phyloP scores from a whole-genome alignment of 768 basidiomycete genomes.

The Lactarius psammicola region DNA sequence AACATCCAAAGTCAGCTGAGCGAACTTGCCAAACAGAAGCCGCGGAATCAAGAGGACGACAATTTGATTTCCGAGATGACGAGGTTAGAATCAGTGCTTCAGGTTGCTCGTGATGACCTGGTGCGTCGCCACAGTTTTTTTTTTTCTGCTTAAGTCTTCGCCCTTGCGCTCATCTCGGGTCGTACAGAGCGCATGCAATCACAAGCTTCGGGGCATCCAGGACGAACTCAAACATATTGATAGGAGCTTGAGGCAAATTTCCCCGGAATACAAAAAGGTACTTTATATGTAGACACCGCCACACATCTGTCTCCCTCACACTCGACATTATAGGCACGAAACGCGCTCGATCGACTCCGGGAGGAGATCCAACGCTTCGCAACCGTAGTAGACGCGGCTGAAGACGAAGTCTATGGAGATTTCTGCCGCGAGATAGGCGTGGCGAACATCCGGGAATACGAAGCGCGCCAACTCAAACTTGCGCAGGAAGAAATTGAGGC shows the following conservation, averaged over 20 bases:
- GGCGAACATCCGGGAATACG: constrained; percentile 85
- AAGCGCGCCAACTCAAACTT: constrained; percentile 84
- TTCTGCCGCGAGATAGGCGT: constrained; percentile 85
- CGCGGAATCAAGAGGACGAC: constrained; percentile 83
- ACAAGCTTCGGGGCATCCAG: constrained; percentile 72
- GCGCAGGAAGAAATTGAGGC: constrained; percentile 88
- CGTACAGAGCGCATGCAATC: constrained; percentile 66
- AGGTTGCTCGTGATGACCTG: constrained; percentile 78
- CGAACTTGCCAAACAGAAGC: constrained; percentile 82
- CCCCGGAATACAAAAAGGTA: constrained; percentile 74
- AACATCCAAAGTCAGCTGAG: constrained; percentile 68
- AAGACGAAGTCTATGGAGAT: constrained; percentile 69
- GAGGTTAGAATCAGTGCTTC: constrained; percentile 73
- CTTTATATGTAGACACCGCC: not conserved
- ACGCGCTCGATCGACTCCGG: constrained; percentile 50
- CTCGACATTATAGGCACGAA: constrained; percentile 46
- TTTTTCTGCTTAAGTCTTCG: not conserved
- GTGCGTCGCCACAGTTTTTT: constrained; percentile 37
- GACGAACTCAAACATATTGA: constrained; percentile 83
- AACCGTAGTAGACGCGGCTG: constrained; percentile 65
- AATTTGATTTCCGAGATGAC: constrained; percentile 71
- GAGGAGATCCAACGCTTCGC: constrained; percentile 55
- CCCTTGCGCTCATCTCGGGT: not conserved
- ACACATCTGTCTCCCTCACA: not conserved
- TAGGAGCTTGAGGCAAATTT: constrained; percentile 60